Base-by-base conservation (phyloP, 371 early-diverging fungal species). In the Circinella minor region DNA sequence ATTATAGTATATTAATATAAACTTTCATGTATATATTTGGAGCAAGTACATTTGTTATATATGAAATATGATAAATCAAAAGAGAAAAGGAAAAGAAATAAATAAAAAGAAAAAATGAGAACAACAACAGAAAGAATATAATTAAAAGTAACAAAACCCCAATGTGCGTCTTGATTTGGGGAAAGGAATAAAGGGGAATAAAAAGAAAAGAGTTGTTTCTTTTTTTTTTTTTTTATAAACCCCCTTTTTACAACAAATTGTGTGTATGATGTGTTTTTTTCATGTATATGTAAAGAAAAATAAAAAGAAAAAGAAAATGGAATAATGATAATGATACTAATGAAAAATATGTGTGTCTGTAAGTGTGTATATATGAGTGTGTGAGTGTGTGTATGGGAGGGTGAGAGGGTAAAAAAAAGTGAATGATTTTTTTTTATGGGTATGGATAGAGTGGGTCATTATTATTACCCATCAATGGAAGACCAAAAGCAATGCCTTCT, bases 381-480 rank as follows among this genome's bases (percentile, higher is more conserved):
- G 39, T 14, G n/a, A 1, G n/a, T 9, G 34, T 10, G n/a, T 9
- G 57, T 34, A 55, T 8, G n/a, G 18, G 34, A n/a, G n/a, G 34
- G 57, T 14, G 57, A n/a, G n/a, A n/a, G 10, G 34, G 18, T 17
- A 37, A n/a, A 59, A 18, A 20, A 59, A 20, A 59, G 60, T 13
- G 6, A 59, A 7, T 27, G 18, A 2, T 36, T 20, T 61, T 39
- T 11, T 61, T 43, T 49, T 49, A 64, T 43, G 64, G 68, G 51
- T 69, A 70, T 54, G 70, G 63, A 59, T 65, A 70, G 48, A 63
- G 65, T 36, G 69, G 38, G 36, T 36, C 46, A 36, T 3, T 20
- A 39, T 54, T 70, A 55, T 43, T 68, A 15, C 68, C 70, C 39
- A 70, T 46, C 54, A 70, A 18, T 47, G 70, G 70, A 55, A 70